These are phyloP conservation scores for Wallacemonas sp. DNA, from an alignment of 208 protist genomes.

Conservation along the genomic window DNA sequence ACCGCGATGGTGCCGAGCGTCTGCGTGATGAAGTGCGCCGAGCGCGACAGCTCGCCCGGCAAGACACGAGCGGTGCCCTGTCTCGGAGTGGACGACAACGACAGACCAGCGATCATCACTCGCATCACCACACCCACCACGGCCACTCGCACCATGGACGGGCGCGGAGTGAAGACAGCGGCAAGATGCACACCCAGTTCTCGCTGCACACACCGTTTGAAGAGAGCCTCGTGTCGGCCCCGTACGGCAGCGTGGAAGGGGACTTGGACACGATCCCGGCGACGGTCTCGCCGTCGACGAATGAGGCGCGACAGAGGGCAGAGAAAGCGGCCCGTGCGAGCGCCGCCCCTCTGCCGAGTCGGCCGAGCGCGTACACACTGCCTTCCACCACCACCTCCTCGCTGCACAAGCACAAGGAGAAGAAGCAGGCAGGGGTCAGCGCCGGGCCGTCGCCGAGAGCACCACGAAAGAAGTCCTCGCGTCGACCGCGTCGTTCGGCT, in stretches of 20 bases:
- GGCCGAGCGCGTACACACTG: neutral
- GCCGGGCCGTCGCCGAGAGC: too few relatives aligned
- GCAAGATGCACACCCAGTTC: neutral
- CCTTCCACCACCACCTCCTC: too few relatives aligned
- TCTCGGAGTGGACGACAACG: too few relatives aligned
- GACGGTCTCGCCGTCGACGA: neutral
- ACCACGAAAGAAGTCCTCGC: too few relatives aligned
- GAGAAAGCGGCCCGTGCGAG: neutral
- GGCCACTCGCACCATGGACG: neutral
- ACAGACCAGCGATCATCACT: neutral
- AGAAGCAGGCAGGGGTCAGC: too few relatives aligned
- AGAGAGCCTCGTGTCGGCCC: slow-evolving; percentile 8
- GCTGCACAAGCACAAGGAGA: too few relatives aligned
- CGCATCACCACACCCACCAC: neutral
- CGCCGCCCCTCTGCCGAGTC: neutral
- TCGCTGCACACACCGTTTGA: slow-evolving; percentile 2
- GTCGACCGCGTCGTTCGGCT: too few relatives aligned
- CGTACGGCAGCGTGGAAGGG: slow-evolving; percentile 29
- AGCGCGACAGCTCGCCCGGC: slow-evolving; percentile 12
- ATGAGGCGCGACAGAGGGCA: neutral
- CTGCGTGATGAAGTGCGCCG: slow-evolving; percentile 32
- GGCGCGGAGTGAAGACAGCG: neutral
- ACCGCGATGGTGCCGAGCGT: slow-evolving; percentile 20
- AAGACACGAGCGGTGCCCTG: slow-evolving; percentile 4
- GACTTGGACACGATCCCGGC: slow-evolving; percentile 14